Base-by-base conservation (phyloP, 1,139 yeast genomes). In the Geotrichum siamense region DNA sequence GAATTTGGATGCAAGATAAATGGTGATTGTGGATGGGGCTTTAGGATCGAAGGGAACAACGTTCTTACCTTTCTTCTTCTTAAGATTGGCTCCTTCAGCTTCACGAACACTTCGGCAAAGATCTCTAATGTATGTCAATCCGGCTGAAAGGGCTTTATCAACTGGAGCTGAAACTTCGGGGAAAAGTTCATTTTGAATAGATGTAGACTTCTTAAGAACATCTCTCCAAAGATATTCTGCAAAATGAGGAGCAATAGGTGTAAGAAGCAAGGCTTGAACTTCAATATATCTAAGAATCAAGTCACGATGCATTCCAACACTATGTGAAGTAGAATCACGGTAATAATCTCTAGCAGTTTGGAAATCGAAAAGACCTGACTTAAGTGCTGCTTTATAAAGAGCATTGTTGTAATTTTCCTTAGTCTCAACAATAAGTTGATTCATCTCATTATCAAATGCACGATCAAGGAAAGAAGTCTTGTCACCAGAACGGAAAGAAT, bases 181-280 rank as follows among this genome's bases (percentile, higher is more conserved):
- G 82, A 91, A 91, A 41, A 52, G 59, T 26, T 93, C 82, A 53
- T 69, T 70, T 62, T 89, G 95, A 41, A 87, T 78, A 38, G 89
- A 73, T 2, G 49, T 50, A 35, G 48, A 41, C 48, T 76, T 67
- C 41, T 79, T 78, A 52, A 93, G 72, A 41, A 87, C 72, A 53
- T 89, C 97, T 60, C 82, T 76, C 76, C 86, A 87, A 50, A 91
- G 70, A 67, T 78, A 85, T 57, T 91, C 98, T 53, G 94, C 79
- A 66, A 91, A 87, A 66, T 91, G 99, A 40, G 98, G 97, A 42
- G 97, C 94, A 58, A 91, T 72, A 50, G 99, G 98, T 8, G 94
- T 80, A 56, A 91, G 69, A 62, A 91, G 68, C 56, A 91, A 74
- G 12, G 81, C 82, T 69, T 91, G 98, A 39, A 76, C 68, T 66